phyloP scores from a whole-genome alignment of 331 rosid genomes.

The Malus hybrid region DNA sequence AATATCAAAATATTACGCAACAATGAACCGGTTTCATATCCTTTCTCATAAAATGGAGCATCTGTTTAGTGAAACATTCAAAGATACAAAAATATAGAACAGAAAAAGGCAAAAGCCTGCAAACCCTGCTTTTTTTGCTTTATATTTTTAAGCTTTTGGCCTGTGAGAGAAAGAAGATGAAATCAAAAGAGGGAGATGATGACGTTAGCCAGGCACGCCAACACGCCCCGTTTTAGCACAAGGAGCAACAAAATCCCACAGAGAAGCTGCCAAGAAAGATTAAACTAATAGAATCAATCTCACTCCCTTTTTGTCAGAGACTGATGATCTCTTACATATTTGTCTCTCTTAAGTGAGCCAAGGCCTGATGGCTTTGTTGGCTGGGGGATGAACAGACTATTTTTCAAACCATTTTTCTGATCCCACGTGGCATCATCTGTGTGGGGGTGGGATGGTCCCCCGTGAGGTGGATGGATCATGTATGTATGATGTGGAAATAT shows the following conservation, averaged over 20 bases:
- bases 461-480: neutral
- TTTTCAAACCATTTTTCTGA: neutral
- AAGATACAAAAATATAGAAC: neutral
- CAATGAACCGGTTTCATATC: too few species aligned
- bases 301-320: neutral
- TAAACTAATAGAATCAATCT: neutral
- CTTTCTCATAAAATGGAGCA: neutral
- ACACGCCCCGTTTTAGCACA: constrained; percentile 13
- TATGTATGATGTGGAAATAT: neutral
- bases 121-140: neutral
- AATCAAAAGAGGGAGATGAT: constrained; percentile 28
- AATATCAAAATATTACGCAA: too few species aligned
- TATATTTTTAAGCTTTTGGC: constrained; percentile 6
- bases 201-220: constrained; percentile 42
- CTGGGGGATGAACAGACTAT: neutral
- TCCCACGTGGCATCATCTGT: neutral
- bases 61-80: neutral
- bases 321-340: neutral
- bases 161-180: neutral
- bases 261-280: neutral
- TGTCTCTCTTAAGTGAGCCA: neutral
- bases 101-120: constrained; percentile 12
- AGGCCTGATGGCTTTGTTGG: neutral
- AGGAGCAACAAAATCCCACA: neutral
- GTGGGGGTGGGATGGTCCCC: neutral